Evolutionary conservation across 768 basidiomycete genomes (phyloP).

Genomic region (Cytidiella melzeri): DNA sequence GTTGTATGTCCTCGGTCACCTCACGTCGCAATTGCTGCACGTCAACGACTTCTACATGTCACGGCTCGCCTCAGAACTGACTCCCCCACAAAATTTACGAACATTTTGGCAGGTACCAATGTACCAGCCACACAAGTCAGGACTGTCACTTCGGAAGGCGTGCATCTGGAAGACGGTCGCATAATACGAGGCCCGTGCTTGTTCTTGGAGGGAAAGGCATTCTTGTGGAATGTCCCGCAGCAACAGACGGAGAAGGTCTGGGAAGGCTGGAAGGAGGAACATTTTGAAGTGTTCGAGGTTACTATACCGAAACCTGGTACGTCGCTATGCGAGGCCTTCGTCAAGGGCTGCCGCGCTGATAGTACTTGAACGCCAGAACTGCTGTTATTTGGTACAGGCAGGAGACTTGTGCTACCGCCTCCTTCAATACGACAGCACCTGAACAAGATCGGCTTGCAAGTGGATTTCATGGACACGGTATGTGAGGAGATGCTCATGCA

Average conservation of each 20-base stretch:
- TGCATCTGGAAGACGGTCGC: slow-evolving; percentile 74
- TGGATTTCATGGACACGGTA: slow-evolving; percentile 88
- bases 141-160: slow-evolving; percentile 56
- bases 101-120: slow-evolving; percentile 65
- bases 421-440: slow-evolving; percentile 59
- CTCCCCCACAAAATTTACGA: slow-evolving; percentile 41
- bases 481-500: too few species aligned
- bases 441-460: slow-evolving; percentile 71
- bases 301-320: slow-evolving; percentile 83
- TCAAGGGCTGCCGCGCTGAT: background rate
- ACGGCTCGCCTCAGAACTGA: background rate
- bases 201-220: slow-evolving; percentile 79
- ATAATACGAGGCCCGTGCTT: slow-evolving; percentile 72
- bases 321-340: slow-evolving; percentile 18
- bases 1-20: background rate
- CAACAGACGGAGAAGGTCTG: slow-evolving; percentile 32
- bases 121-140: slow-evolving; percentile 69
- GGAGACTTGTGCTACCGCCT: slow-evolving; percentile 63
- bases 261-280: slow-evolving; percentile 66
- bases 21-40: background rate
- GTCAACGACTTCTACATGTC: background rate
- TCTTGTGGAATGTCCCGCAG: slow-evolving; percentile 83
- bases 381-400: slow-evolving; percentile 83
- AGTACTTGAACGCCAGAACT: slow-evolving; percentile 53
- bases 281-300: slow-evolving; percentile 76